phyloP scores from a whole-genome alignment of 345 rosid genomes.

The Capsella bursapastoris region DNA sequence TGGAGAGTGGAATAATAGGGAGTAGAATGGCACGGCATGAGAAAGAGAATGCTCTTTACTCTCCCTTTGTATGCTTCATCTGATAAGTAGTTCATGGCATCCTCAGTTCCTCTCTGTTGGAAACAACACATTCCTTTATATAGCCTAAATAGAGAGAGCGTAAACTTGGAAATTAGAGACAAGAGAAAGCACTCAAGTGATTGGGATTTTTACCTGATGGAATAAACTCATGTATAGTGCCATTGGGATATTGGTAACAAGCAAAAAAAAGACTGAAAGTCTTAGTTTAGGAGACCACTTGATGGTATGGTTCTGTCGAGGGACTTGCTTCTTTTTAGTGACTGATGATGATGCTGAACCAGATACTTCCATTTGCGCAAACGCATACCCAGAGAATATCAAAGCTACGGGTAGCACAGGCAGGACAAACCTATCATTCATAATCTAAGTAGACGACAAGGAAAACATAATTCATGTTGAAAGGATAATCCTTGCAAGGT shows the following conservation, averaged over 20 bases:
- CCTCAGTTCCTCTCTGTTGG: constrained; percentile 91
- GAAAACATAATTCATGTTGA: constrained; percentile 34
- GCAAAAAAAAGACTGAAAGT: constrained; percentile 70
- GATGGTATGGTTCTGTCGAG: constrained; percentile 37
- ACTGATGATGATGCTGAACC: constrained; percentile 29
- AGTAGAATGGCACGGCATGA: constrained; percentile 96
- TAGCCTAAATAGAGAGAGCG: constrained; percentile 1
- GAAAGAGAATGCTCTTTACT: constrained; percentile 70
- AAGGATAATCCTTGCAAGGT: constrained; percentile 2
- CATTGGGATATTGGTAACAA: constrained; percentile 85
- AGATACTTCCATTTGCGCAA: constrained; percentile 57
- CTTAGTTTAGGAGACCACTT: constrained; percentile 54
- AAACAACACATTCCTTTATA: constrained; percentile 29
- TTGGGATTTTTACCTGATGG: constrained; percentile 69
- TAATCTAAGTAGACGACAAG: constrained; percentile 46
- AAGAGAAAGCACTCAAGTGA: neutral
- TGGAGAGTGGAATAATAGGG: constrained; percentile 88
- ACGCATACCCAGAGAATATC: constrained; percentile 81
- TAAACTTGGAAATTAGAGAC: neutral
- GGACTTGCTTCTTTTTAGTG: constrained; percentile 43
- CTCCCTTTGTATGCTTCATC: constrained; percentile 67
- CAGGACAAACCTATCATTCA: constrained; percentile 78
- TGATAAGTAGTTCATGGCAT: constrained; percentile 86
- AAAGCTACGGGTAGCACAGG: constrained; percentile 92
- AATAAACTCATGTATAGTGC: constrained; percentile 80